Conservation (phyloP, 768 basidiomycete species). For the Lanmaoa pseudosensibilis region DNA sequence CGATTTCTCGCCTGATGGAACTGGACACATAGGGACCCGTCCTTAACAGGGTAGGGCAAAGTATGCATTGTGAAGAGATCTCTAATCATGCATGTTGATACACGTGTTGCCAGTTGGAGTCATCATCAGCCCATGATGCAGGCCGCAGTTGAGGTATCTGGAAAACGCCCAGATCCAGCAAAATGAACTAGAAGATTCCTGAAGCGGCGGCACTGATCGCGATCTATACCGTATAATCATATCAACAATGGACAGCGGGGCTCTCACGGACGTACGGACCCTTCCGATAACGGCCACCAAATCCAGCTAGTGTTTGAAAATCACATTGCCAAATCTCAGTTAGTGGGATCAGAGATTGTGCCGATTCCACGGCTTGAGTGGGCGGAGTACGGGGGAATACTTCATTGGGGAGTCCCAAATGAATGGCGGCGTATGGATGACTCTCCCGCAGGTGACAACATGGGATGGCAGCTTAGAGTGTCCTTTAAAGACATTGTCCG, state of each 20-base stretch:
- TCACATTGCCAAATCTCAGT: constrained; percentile 23
- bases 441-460: background rate
- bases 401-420: constrained; percentile 1
- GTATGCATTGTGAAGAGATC: constrained; percentile 8
- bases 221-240: constrained; percentile 26
- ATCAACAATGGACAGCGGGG: constrained; percentile 13
- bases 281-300: constrained; percentile 21
- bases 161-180: constrained; percentile 22
- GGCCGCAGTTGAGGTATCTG: constrained; percentile 18
- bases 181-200: constrained; percentile 22
- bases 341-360: constrained; percentile 21
- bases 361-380: constrained; percentile 19
- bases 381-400: constrained; percentile 5
- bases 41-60: constrained; percentile 8
- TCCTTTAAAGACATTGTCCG: constrained; percentile 2
- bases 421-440: constrained; percentile 1
- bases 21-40: constrained; percentile 15
- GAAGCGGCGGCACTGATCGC: constrained; percentile 17
- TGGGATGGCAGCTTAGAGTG: background rate
- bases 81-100: constrained; percentile 18
- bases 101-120: constrained; percentile 22
- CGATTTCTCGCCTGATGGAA: constrained; percentile 17
- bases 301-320: constrained; percentile 20
- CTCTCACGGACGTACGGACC: constrained; percentile 30
- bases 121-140: constrained; percentile 10